A percentile compares a stretch with the other conserved stretches of the same genome.
These are phyloP conservation scores for Lathyrus sativus DNA, from an alignment of 306 rosid species.

Conservation along the genomic window DNA sequence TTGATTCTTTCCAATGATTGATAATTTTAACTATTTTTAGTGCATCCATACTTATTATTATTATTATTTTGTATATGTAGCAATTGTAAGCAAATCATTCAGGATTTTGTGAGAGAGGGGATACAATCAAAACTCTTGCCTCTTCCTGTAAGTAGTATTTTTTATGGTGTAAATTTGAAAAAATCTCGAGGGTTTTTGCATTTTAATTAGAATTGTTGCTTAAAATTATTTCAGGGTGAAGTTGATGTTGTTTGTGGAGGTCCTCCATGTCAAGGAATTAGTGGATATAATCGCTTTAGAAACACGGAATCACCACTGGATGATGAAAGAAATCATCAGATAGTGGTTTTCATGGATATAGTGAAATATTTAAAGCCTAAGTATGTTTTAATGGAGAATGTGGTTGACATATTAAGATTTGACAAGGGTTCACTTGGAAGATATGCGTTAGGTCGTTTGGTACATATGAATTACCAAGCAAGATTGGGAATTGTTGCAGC, in stretches of 20 bases:
- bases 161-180: slow-evolving; percentile 31
- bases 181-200: slow-evolving; percentile 15
- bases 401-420: slow-evolving; percentile 79
- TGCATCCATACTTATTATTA: slow-evolving; percentile 30
- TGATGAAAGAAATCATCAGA: slow-evolving; percentile 88
- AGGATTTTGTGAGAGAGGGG: slow-evolving; percentile 66
- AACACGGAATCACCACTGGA: slow-evolving; percentile 68
- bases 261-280: slow-evolving; percentile 98
- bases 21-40: slow-evolving; percentile 28
- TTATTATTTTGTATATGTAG: slow-evolving; percentile 46
- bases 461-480: slow-evolving; percentile 89
- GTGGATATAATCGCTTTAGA: slow-evolving; percentile 92
- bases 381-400: slow-evolving; percentile 91
- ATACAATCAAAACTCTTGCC: slow-evolving; percentile 68
- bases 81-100: slow-evolving; percentile 62
- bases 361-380: slow-evolving; percentile 82
- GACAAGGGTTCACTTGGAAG: slow-evolving; percentile 90
- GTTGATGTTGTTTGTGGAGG: slow-evolving; percentile 94
- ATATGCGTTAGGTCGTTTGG: slow-evolving; percentile 89
- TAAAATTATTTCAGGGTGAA: slow-evolving; percentile 62
- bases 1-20: slow-evolving; percentile 31
- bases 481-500: slow-evolving; percentile 89
- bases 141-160: slow-evolving; percentile 67
- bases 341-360: slow-evolving; percentile 83
- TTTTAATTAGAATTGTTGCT: slow-evolving; percentile 36